Percentiles rank a stretch among this genome's conserved stretches.
phyloP scores from a whole-genome alignment of 257 asterid species.

The Leptodermis oblonga region DNA sequence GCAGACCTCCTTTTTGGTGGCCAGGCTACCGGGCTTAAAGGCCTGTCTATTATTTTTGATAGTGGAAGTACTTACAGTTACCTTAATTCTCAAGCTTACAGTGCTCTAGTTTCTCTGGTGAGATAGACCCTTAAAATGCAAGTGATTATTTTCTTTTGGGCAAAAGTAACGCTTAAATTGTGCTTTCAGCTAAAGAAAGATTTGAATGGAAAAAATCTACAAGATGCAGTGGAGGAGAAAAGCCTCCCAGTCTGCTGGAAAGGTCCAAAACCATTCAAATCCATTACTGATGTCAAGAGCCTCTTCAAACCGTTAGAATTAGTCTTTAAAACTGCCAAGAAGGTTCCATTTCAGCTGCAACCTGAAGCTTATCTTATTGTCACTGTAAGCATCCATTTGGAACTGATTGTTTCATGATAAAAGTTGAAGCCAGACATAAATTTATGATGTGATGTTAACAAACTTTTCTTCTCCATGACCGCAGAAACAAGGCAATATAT shows the following conservation, averaged over 20 bases:
- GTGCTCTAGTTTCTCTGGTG: conserved; percentile 32
- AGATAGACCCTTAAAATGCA: conserved; percentile 13
- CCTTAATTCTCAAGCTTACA: conserved; percentile 24
- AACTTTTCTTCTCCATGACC: conserved; percentile 10
- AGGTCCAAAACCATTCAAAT: conserved; percentile 56
- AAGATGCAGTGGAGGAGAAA: conserved; percentile 49
- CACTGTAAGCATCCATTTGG: conserved; percentile 42
- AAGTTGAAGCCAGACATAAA: neutral
- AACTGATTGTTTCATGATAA: neutral
- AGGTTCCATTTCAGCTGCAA: conserved; percentile 51
- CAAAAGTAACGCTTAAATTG: neutral
- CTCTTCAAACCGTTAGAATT: conserved; percentile 67
- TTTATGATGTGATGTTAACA: neutral
- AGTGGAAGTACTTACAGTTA: conserved; percentile 49
- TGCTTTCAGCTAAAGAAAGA: conserved; percentile 50
- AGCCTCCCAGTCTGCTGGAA: conserved; percentile 90
- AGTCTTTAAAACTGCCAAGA: conserved; percentile 39
- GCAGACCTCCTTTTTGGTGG: conserved; percentile 31
- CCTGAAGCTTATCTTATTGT: conserved; percentile 75
- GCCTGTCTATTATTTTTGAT: conserved; percentile 30
- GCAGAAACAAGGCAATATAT: conserved; percentile 72
- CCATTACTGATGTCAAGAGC: conserved; percentile 36
- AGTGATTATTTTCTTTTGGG: neutral
- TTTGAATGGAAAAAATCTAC: conserved; percentile 28
- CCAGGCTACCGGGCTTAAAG: conserved; percentile 25